Percentiles rank a stretch among this genome's conserved stretches.
These are phyloP conservation scores for Dichomitus squalens DNA, from an alignment of 1,284 basidiomycete genomes.

Conservation along the genomic window DNA sequence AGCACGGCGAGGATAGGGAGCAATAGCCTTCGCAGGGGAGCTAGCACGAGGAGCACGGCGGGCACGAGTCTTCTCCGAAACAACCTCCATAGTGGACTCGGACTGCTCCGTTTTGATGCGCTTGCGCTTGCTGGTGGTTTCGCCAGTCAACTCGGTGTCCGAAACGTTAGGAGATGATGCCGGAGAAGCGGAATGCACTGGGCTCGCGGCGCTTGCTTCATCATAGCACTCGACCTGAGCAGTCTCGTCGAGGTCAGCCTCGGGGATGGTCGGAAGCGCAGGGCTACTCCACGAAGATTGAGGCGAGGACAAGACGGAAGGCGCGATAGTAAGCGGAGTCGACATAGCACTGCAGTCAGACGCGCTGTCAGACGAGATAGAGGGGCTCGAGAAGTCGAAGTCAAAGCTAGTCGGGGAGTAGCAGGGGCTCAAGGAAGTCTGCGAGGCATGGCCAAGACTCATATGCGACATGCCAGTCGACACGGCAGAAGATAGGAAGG, in stretches of 20 bases:
- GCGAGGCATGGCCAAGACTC: neutral
- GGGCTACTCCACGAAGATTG: neutral
- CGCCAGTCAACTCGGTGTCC: neutral
- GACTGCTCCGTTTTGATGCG: neutral
- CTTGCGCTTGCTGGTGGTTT: conserved; percentile 7
- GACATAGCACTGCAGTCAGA: conserved; percentile 3
- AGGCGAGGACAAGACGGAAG: conserved; percentile 7
- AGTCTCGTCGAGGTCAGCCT: neutral
- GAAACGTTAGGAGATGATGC: neutral
- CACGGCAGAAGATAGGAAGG: neutral
- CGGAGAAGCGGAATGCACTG: neutral
- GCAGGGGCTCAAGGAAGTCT: neutral
- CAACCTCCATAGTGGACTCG: neutral
- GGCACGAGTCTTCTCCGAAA: neutral
- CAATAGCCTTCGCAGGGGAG: neutral
- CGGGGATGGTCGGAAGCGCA: neutral
- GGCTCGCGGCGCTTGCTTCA: neutral
- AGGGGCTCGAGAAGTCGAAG: conserved; percentile 3
- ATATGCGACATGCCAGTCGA: neutral
- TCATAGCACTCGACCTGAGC: neutral
- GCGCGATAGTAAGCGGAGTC: conserved; percentile 10
- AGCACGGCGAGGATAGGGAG: neutral
- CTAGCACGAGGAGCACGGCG: neutral
- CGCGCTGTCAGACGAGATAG: neutral
- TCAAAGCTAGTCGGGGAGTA: neutral